phyloP scores from a whole-genome alignment of 352 stramenopile genomes.

The Pythium folliculosum region DNA sequence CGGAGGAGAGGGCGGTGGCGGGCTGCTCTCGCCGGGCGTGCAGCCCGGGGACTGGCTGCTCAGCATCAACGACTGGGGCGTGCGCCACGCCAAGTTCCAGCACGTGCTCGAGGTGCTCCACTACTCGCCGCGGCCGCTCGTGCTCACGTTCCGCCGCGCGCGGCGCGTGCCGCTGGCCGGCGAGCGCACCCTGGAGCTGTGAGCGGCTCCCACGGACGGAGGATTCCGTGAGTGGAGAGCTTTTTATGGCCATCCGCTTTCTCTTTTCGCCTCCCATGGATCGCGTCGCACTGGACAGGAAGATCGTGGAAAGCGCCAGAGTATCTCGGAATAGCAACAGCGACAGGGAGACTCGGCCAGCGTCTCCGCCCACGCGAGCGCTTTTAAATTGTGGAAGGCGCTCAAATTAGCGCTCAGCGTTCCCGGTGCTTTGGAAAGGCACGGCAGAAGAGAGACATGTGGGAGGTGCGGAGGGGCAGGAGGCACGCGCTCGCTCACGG shows the following conservation, averaged over 20 bases:
- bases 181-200: slow-evolving; percentile 26
- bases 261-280: too few relatives aligned
- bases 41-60: slow-evolving; percentile 54
- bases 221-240: neutral
- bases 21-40: slow-evolving; percentile 34
- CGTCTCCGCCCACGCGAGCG: neutral
- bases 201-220: neutral
- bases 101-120: slow-evolving; percentile 56
- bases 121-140: slow-evolving; percentile 56
- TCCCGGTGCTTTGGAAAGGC: neutral
- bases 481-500: neutral
- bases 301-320: neutral
- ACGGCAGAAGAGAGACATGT: neutral
- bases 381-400: neutral
- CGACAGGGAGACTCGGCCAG: too few relatives aligned
- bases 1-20: slow-evolving; percentile 6
- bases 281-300: neutral
- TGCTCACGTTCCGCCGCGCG: slow-evolving; percentile 62
- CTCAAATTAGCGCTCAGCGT: neutral
- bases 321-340: slow-evolving; percentile 7
- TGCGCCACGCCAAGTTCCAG: slow-evolving; percentile 49
- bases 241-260: slow-evolving; percentile 22
- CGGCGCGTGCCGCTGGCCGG: neutral
- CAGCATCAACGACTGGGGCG: slow-evolving; percentile 67
- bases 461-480: neutral